Base-by-base conservation (phyloP, 2,329 filamentous ascomycete genomes). In the Tolypocladium inflatum region DNA sequence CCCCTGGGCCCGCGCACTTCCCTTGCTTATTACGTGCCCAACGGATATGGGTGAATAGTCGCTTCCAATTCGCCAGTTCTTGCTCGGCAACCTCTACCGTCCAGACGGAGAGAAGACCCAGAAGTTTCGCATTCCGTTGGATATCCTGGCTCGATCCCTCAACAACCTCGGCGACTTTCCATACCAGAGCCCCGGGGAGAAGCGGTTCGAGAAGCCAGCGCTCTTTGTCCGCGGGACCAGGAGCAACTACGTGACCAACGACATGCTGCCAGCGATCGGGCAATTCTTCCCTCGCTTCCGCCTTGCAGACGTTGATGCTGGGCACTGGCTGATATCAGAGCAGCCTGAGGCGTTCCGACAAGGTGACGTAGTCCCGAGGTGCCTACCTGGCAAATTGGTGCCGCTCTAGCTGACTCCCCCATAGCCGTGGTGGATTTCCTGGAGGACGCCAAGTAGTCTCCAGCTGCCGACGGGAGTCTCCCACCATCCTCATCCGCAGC, bases 291-390 rank as follows among this genome's bases (percentile, higher is more conserved):
- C 91, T 13, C 78, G 79, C 30, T 96, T 94, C 67, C 76, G 83
- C 68, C 67, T 94, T 37, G 83, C 79, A 54, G 88, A 93, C 72
- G 76, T 96, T 38, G 86, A 94, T 42, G 82, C 86, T 10, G 91
- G 91, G 0, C 91, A 96, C 71, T 96, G 91, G 91, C 77, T 96
- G 6, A 91, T 93, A 61, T 90, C 89, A n/a, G 91, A 96, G 76
- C 87, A 91, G 65, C 90, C 91, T 0, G 85, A 91, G 67, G 85
- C 79, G 11, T 96, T 96, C 63, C 83, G 86, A 68, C 76, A 82
- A 78, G 86, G 89, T 91, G 70, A 70, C 17, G 8, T 21, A 10
- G 17, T 21, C 42, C 37, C 13, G 9, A 23, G 23, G 43, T 13
- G 13, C 11, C 17, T 19, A 21, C 50, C 19, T 7, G 7, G 13